phyloP scores from a whole-genome alignment of 2,329 filamentous ascomycete species.

The Diaporthe amygdali region DNA sequence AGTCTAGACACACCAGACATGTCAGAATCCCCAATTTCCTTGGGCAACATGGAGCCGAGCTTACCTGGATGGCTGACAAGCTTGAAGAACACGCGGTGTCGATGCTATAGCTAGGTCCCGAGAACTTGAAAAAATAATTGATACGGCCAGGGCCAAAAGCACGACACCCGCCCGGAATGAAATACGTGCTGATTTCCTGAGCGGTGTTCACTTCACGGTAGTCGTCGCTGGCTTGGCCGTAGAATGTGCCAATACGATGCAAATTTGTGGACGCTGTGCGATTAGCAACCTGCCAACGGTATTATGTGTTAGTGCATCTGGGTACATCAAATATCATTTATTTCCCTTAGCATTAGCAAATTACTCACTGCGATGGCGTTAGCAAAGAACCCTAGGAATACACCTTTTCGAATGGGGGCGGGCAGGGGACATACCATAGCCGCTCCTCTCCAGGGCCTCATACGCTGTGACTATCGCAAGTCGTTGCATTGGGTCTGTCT shows the following conservation, averaged over 20 bases:
- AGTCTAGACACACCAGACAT: too few relatives aligned
- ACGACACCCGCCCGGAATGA: constrained; percentile 34
- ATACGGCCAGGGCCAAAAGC: constrained; percentile 39
- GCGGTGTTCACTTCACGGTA: constrained; percentile 64
- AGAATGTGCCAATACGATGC: constrained; percentile 65
- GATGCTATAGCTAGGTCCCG: constrained; percentile 38
- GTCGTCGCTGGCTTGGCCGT: constrained; percentile 63
- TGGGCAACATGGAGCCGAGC: too few relatives aligned
- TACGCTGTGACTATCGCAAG: neutral
- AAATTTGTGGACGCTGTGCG: constrained; percentile 31
- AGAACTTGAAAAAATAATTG: constrained; percentile 41
- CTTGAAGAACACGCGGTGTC: constrained; percentile 45
- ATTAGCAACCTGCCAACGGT: too few relatives aligned
- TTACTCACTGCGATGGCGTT: too few relatives aligned
- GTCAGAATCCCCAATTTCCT: too few relatives aligned
- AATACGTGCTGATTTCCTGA: constrained; percentile 24
- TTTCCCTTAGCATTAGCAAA: too few relatives aligned
- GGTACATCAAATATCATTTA: too few relatives aligned
- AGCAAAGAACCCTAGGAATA: too few relatives aligned
- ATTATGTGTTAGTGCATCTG: too few relatives aligned
- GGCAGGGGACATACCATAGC: too few relatives aligned
- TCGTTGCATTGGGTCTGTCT: constrained; percentile 18
- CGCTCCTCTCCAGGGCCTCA: constrained; percentile 46
- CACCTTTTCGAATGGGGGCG: too few relatives aligned
- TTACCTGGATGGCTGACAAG: constrained; percentile 44